Evolutionary conservation across 2,329 filamentous ascomycete genomes (phyloP).

Genomic region (Cryphonectria nitschkei): DNA sequence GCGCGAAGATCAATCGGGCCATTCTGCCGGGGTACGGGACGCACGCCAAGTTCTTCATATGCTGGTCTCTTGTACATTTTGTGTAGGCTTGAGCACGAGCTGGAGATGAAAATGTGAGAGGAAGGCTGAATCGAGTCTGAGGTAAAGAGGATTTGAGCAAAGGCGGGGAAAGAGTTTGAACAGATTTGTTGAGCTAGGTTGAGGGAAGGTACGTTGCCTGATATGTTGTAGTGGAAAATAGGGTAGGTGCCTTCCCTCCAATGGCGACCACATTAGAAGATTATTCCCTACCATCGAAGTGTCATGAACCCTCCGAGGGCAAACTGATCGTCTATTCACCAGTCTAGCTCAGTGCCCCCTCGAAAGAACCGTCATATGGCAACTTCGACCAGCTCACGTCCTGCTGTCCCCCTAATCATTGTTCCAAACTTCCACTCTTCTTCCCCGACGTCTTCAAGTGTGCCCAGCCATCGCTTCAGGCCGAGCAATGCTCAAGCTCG

Average conservation of each 20-base stretch:
- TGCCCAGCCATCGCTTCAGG: neutral
- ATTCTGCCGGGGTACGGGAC: neutral
- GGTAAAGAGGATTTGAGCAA: too few relatives aligned
- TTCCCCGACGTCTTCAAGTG: too few relatives aligned
- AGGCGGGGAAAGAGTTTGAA: neutral
- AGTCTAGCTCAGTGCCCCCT: neutral
- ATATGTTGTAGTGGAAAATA: neutral
- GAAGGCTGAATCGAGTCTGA: neutral
- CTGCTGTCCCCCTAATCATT: neutral
- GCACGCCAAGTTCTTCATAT: neutral
- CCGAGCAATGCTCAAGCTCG: too few relatives aligned
- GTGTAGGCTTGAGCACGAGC: neutral
- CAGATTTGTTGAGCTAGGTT: neutral
- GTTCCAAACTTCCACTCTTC: neutral
- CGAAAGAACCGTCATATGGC: neutral
- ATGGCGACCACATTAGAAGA: neutral
- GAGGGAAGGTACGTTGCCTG: neutral
- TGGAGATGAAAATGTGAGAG: neutral
- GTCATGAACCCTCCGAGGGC: neutral
- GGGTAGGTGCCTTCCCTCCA: neutral
- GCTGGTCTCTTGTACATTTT: constrained; percentile 1
- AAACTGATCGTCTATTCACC: neutral
- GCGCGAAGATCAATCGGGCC: neutral
- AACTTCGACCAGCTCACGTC: neutral
- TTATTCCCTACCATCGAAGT: neutral